phyloP scores from a whole-genome alignment of 306 rosid species.

The Arachis hypogaea region DNA sequence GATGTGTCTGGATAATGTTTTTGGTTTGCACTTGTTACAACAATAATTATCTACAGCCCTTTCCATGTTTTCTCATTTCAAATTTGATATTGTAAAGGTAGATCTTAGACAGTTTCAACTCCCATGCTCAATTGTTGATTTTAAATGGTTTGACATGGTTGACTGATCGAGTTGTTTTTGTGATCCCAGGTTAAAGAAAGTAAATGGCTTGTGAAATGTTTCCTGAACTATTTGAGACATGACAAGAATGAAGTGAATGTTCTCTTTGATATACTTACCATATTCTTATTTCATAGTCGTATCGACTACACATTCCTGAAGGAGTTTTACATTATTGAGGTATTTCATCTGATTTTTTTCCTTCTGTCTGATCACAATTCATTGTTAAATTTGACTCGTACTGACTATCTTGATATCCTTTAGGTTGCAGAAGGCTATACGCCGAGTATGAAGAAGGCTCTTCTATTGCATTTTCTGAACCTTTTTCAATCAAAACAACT shows the following conservation, averaged over 20 bases:
- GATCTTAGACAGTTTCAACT: background rate
- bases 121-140: constrained; percentile 1
- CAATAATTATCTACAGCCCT: background rate
- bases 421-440: constrained; percentile 97
- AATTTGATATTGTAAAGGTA: background rate
- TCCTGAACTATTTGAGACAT: constrained; percentile 91
- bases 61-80: constrained; percentile 18
- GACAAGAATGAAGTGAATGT: constrained; percentile 96
- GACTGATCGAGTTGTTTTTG: constrained; percentile 23
- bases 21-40: background rate
- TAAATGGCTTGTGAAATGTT: constrained; percentile 99
- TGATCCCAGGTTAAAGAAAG: constrained; percentile 92
- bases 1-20: constrained; percentile 1
- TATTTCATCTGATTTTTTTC: constrained; percentile 41
- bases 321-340: constrained; percentile 98
- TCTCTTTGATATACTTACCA: constrained; percentile 94
- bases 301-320: constrained; percentile 93
- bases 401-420: constrained; percentile 37
- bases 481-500: constrained; percentile 93
- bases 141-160: constrained; percentile 8
- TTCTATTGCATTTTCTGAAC: constrained; percentile 78
- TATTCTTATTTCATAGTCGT: constrained; percentile 88
- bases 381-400: constrained; percentile 18
- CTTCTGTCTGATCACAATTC: constrained; percentile 26
- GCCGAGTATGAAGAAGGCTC: constrained; percentile 77